These are phyloP conservation scores for Rhytidhysteron rufulum DNA, from an alignment of 2,329 filamentous ascomycete species.

Conservation along the genomic window DNA sequence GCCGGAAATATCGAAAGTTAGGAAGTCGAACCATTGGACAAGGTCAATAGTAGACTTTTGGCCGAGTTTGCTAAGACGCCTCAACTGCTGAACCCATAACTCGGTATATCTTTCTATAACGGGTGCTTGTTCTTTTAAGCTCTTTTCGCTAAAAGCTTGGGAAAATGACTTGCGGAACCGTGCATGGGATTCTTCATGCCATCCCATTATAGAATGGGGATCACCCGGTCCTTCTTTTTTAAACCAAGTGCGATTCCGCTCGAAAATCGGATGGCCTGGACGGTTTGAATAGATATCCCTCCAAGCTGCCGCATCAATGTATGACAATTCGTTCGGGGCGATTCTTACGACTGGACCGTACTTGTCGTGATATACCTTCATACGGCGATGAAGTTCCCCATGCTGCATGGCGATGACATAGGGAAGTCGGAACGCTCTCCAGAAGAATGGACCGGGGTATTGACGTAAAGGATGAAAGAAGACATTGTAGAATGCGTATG, in stretches of 20 bases:
- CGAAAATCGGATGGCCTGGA: constrained; percentile 21
- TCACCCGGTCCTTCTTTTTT: constrained; percentile 5
- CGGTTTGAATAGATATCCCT: constrained; percentile 16
- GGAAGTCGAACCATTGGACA: constrained; percentile 30
- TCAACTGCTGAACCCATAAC: not conserved
- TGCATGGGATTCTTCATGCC: constrained; percentile 18
- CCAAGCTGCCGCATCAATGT: constrained; percentile 10
- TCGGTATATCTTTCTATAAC: constrained; percentile 24
- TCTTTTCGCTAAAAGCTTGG: constrained; percentile 34
- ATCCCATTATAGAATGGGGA: constrained; percentile 15
- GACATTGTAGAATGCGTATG: constrained; percentile 20
- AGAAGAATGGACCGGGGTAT: constrained; percentile 36
- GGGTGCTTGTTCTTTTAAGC: constrained; percentile 29
- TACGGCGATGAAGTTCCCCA: constrained; percentile 11
- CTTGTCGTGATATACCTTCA: constrained; percentile 11
- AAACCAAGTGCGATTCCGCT: constrained; percentile 21
- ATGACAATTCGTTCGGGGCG: constrained; percentile 12
- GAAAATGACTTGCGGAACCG: constrained; percentile 27
- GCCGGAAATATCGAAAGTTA: constrained; percentile 38
- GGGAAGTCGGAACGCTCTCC: constrained; percentile 16
- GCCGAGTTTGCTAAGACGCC: not conserved
- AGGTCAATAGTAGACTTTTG: constrained; percentile 18
- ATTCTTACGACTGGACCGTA: constrained; percentile 16
- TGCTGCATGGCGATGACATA: constrained; percentile 10
- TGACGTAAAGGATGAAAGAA: constrained; percentile 36